Base-by-base conservation (phyloP, 129 eudicot species). In the Flaveria ramosissima region DNA sequence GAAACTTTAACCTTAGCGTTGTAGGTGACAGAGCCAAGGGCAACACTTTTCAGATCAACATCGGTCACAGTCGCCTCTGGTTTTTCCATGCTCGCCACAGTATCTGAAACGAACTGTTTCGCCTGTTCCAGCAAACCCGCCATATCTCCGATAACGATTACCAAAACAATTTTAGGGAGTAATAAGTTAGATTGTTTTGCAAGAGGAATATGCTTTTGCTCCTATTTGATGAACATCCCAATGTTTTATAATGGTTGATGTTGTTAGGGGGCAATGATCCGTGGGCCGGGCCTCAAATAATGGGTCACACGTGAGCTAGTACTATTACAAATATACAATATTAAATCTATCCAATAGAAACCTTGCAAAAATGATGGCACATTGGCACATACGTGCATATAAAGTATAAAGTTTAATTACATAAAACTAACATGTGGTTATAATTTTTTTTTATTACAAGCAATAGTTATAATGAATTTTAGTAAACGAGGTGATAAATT, bases 1-100 rank as follows among this genome's bases (percentile, higher is more conserved):
- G 65, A 52, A 42, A 82, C 80, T 24, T 74, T 78, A 57, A 82
- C 83, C 51, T 82, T 78, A 12, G 83, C 75, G 45, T 14, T 36
- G 39, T 77, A 77, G 17, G 79, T 77, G 48, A 77, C 78, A 10
- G 55, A 51, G 39, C 20, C 66, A 24, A 46, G 24, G 47, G 50
- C 53, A 16, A 66, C 62, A 11, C 55, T 42, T 80, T 80, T 80
- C 6, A 80, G 19, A 72, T 71, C 70, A 4, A 56, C 82, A 0
- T 46, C 60, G 7, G 57, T 77, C 42, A 78, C 73, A 39, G 53
- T 36, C 43, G 57, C 86, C 64, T 50, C 77, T 9, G 86, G 86
- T 41, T 77, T 82, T 21, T 23, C 52, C 75, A 82, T 68, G 62
- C 75, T 77, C 23, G 82, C 74, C 32, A 82, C 57, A 2, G 78